Evolutionary conservation across 352 stramenopile species (phyloP), one percentile per base, ranked within the genome.

Genomic region (Globisporangium solare): DNA sequence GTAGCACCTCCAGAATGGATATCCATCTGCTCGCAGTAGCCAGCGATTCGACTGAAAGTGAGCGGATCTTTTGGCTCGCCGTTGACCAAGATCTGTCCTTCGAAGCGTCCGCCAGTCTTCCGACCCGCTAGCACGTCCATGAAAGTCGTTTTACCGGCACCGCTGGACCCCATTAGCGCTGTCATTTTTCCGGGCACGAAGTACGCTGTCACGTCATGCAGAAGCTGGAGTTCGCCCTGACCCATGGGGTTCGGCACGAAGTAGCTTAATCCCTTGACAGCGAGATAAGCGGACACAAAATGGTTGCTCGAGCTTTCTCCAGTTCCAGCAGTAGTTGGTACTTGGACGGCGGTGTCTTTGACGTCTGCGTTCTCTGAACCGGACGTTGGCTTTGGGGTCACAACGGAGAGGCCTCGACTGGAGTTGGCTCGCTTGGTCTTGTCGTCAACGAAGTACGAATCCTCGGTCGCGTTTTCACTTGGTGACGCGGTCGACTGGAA

Each of bases 21-120:
- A 35, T 35, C 27, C 27, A 92, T 89, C 63, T 96, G 90, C 71
- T 97, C 90, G 20, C 93, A 91, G 64, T 98, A 98, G 8, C 32
- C 51, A 13, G 37, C 8, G 3, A 58, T 57, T 18, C 49, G 56
- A 17, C 49, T 74, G 56, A 79, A 72, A 35, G 66, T 79, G 40
- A 3, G 14, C 3, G 41, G 56, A 37, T 63, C 21, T 27, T 68
- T 94, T 2, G 62, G 52, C 55, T 89, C 79, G 35, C 88, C 89
- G 64, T 97, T 97, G 17, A 97, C 61, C 7, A 70, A 58, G 51
- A 97, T 79, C 6, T 92, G 60, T n/a, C 90, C 89, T 39, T 67
- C 69, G 32, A 95, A 76, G 6, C 68, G 68, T 8, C 71, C 73
- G 8, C 66, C 74, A 12, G 70, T 76, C 60, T 83, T 83, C 17